Base-by-base conservation (phyloP, 352 stramenopile species). In the Globisporangium paroecandrum region DNA sequence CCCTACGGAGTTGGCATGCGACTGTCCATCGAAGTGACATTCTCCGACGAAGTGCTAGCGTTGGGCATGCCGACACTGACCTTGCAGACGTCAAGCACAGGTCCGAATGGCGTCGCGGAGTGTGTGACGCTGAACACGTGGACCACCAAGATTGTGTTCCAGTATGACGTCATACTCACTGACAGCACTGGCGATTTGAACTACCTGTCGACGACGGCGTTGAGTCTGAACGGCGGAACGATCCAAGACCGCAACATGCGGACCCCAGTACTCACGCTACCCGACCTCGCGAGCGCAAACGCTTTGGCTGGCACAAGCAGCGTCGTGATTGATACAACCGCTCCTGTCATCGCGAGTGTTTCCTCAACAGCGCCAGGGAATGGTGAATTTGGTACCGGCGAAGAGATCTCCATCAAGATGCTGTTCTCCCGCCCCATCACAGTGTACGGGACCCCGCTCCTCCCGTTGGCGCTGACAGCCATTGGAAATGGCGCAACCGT, bases 211-310 rank as follows among this genome's bases (percentile, higher is more conserved):
- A 89, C 78, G 22, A 70, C 55, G 20, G 73, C 88, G 22, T 64
- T 96, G 20, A 74, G 63, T 4, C 53, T 92, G 4, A 85, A 74
- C 56, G 77, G 72, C 13, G 87, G 83, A 4, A 78, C 61, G 15
- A 93, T 96, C 58, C 62, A 75, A 12, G 87, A 96, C 68, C 81
- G 88, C 4, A 91, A 93, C 72, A 74, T 76, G 8, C 89, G 83
- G 1, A 77, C 69, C 12, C 81, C 87, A 4, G 63, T 68, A 7
- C 62, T 95, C n/a, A 84, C 74, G 0, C 62, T 96, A 0, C 88
- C 88, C 2, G 73, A 68, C 0, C 49, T 85, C 29, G 77, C 66
- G 5, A 83, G 72, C 10, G 41, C 72, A 8, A 68, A 67, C 20
- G 92, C 87, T 10, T 59, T 91, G 1, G 71, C 72, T 18, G 77